phyloP scores from a whole-genome alignment of 345 rosid genomes.

The Carallia pectinifolia region DNA sequence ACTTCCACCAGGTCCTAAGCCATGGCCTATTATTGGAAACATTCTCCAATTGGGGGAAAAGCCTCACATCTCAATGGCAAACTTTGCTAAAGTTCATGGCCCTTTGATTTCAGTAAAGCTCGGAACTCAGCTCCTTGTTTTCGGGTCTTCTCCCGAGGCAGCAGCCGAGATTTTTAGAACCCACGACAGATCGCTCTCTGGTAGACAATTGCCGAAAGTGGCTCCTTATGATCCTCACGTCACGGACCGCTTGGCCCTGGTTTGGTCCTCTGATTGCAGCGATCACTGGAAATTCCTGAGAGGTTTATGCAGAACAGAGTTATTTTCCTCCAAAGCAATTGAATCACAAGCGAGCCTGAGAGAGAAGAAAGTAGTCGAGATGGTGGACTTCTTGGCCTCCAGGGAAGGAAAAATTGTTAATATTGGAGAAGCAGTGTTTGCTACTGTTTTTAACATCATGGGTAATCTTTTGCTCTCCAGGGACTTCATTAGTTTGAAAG shows the following conservation, averaged over 20 bases:
- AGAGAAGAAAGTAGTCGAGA: not conserved
- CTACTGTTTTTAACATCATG: not conserved
- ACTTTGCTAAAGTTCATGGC: not conserved
- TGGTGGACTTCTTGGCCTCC: not conserved
- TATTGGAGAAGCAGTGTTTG: not conserved
- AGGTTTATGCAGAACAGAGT: not conserved
- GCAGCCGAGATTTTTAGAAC: no score
- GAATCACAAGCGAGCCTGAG: not conserved
- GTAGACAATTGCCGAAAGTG: no score
- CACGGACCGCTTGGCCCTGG: not conserved
- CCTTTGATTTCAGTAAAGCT: no score
- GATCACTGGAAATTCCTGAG: not conserved
- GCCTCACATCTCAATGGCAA: not conserved
- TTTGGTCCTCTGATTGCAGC: not conserved
- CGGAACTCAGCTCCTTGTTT: no score
- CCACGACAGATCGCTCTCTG: no score
- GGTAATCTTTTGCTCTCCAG: not conserved
- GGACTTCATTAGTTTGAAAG: not conserved
- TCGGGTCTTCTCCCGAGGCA: no score
- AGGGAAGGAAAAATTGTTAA: not conserved
- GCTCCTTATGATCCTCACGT: not conserved
- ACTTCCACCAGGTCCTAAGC: not conserved
- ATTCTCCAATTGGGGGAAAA: not conserved
- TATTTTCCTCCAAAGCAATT: not conserved
- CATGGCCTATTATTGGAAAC: slow-evolving; percentile 1